Conservation (phyloP, 2,329 filamentous ascomycete genomes). For the Epichloe bromicola region DNA sequence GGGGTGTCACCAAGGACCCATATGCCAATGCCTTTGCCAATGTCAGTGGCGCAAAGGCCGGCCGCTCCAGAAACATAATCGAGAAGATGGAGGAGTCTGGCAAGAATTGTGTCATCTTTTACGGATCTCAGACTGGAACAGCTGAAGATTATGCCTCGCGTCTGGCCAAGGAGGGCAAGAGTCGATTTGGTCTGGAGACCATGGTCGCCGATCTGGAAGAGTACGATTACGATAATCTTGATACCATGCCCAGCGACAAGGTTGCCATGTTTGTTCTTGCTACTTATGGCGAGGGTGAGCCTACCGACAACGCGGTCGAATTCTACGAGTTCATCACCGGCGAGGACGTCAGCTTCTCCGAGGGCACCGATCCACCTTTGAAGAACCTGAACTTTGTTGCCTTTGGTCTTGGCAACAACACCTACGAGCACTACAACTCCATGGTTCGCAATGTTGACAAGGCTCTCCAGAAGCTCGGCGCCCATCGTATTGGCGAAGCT, state of each 20-base stretch:
- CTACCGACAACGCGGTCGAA: slow-evolving; percentile 95
- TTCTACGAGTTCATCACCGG: slow-evolving; percentile 92
- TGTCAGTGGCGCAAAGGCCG: slow-evolving; percentile 58
- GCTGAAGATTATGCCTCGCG: slow-evolving; percentile 96
- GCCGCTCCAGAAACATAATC: slow-evolving; percentile 80
- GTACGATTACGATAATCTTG: slow-evolving; percentile 91
- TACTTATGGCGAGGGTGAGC: slow-evolving; percentile 96
- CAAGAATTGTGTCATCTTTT: slow-evolving; percentile 98
- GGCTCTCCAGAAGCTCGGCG: slow-evolving; percentile 69
- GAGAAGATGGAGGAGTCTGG: slow-evolving; percentile 91
- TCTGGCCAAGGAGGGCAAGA: slow-evolving; percentile 92
- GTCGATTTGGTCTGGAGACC: slow-evolving; percentile 88
- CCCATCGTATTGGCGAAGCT: slow-evolving; percentile 68
- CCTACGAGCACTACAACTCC: slow-evolving; percentile 97
- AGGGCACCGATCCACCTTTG: slow-evolving; percentile 60
- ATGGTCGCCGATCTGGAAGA: slow-evolving; percentile 98
- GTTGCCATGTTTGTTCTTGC: slow-evolving; percentile 90
- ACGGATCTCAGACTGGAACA: slow-evolving; percentile 95
- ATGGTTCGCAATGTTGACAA: slow-evolving; percentile 91
- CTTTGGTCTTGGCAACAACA: slow-evolving; percentile 97
- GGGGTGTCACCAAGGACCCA: slow-evolving; percentile 78
- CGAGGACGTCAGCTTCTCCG: slow-evolving; percentile 71
- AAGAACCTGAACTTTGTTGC: slow-evolving; percentile 81
- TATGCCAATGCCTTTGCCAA: slow-evolving; percentile 66
- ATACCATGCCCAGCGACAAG: slow-evolving; percentile 79